These are phyloP conservation scores for Nemania serpens DNA, from an alignment of 2,329 filamentous ascomycete genomes.

Conservation along the genomic window DNA sequence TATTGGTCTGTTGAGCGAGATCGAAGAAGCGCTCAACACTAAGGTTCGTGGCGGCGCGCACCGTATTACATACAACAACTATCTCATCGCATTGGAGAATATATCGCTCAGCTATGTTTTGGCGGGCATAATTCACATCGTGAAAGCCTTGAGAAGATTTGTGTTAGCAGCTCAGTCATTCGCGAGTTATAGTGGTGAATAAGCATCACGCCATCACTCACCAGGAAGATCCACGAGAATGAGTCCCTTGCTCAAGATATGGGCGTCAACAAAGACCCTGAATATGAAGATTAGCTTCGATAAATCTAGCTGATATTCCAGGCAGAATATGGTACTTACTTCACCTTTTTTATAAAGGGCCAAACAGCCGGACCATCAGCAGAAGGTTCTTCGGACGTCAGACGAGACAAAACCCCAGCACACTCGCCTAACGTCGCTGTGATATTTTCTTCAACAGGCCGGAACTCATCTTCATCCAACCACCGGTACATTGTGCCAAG, in stretches of 20 bases:
- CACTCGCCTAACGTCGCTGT: slow-evolving; percentile 35
- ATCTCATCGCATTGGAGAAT: slow-evolving; percentile 52
- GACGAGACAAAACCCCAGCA: slow-evolving; percentile 40
- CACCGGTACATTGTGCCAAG: slow-evolving; percentile 9
- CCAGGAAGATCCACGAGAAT: slow-evolving; percentile 55
- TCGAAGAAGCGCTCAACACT: slow-evolving; percentile 49
- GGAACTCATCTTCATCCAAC: too few relatives aligned
- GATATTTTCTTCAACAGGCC: too few relatives aligned
- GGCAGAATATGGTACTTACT: slow-evolving; percentile 36
- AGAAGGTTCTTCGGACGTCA: slow-evolving; percentile 45
- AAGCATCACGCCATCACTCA: slow-evolving; percentile 29
- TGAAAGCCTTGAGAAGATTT: slow-evolving; percentile 45
- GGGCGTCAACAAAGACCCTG: slow-evolving; percentile 49
- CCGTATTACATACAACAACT: slow-evolving; percentile 51
- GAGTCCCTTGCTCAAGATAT: slow-evolving; percentile 54
- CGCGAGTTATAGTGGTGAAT: too few relatives aligned
- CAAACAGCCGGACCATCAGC: too few relatives aligned
- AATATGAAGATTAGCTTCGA: slow-evolving; percentile 20
- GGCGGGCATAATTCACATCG: slow-evolving; percentile 51
- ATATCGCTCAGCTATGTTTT: slow-evolving; percentile 51
- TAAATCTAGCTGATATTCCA: neutral
- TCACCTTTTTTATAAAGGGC: slow-evolving; percentile 52
- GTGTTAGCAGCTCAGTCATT: neutral
- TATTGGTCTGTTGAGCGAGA: slow-evolving; percentile 43
- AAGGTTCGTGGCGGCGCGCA: slow-evolving; percentile 48